Conservation (phyloP, 176 grass and related monocot genomes). For the Areca catechu region DNA sequence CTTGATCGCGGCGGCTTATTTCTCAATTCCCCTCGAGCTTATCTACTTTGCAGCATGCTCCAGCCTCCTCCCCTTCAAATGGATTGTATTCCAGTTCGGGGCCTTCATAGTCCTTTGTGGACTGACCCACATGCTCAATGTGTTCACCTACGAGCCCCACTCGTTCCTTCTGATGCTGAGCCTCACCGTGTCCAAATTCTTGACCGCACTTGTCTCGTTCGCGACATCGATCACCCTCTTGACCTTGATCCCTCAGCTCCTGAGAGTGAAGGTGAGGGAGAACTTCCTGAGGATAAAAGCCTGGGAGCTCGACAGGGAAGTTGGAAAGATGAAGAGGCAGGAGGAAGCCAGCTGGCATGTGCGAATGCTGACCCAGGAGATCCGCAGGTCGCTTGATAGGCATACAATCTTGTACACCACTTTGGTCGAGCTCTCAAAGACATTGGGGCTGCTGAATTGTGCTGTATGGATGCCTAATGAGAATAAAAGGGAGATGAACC, state of each 20-base stretch:
- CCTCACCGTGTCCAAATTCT: slow-evolving; percentile 70
- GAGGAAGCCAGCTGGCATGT: slow-evolving; percentile 73
- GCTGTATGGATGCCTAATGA: slow-evolving; percentile 75
- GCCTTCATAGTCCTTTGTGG: slow-evolving; percentile 76
- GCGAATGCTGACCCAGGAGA: slow-evolving; percentile 75
- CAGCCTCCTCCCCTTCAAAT: slow-evolving; percentile 64
- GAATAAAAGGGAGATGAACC: slow-evolving; percentile 36
- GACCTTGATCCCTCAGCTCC: slow-evolving; percentile 66
- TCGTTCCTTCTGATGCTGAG: slow-evolving; percentile 57
- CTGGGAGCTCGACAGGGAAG: slow-evolving; percentile 47
- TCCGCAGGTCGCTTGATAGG: slow-evolving; percentile 57
- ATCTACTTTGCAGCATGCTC: slow-evolving; percentile 72
- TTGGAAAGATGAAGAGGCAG: slow-evolving; percentile 55
- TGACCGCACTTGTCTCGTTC: slow-evolving; percentile 66
- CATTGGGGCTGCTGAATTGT: slow-evolving; percentile 56
- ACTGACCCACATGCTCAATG: slow-evolving; percentile 53
- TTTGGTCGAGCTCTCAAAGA: slow-evolving; percentile 67
- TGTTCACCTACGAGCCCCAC: slow-evolving; percentile 62
- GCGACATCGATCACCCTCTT: slow-evolving; percentile 57
- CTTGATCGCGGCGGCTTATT: slow-evolving; percentile 69
- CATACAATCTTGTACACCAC: slow-evolving; percentile 74
- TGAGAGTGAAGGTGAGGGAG: slow-evolving; percentile 78
- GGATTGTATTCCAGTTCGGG: slow-evolving; percentile 71
- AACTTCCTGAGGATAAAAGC: slow-evolving; percentile 64
- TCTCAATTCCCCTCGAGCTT: slow-evolving; percentile 81